Evolutionary conservation across 2,329 filamentous ascomycete genomes (phyloP), one percentile per base, ranked within the genome.

Genomic region (Cordyceps fumosorosea): DNA sequence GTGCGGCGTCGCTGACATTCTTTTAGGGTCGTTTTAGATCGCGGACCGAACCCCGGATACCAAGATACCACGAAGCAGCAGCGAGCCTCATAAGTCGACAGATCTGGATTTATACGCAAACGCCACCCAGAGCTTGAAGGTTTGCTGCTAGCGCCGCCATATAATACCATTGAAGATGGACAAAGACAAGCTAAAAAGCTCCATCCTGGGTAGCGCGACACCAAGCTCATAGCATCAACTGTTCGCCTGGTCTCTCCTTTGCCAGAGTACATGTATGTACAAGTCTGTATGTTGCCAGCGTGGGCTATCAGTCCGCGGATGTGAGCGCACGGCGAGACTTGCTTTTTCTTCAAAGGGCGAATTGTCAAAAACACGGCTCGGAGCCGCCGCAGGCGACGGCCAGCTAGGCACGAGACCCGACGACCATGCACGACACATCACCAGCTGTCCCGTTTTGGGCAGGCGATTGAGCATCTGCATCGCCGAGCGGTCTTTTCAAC

Each of bases 141-240:
- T 57, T 40, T 57, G 42, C 29, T 37, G 55, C 44, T 57, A 57
- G 55, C 44, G 55, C 24, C 44, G 55, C 24, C 44, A 48, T 42
- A 37, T 10, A 37, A 37, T 47, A 26, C 11, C 44, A 57, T 22
- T 37, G 5, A 14, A 26, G 11, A 20, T 22, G 20, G 51, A 57
- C 14, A 22, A 29, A 40, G 24, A 50, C 44, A 12, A 11, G 44
- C 5, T 20, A 34, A 10, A 4, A n/a, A 47, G 20, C 16, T 42
- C n/a, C 40, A 8, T 22, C 16, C 37, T 8, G 29, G 18, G 14
- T 47, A 57, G 55, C n/a, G 44, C 55, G 29, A 22, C 29, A 57
- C 55, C 55, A 50, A 50, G 55, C 55, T 47, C 29, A n/a, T 48
- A 57, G 26, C 44, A 5, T 24, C 5, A 24, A 45, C 24, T 5